Evolutionary conservation across 805 yeast species (phyloP).

Genomic region (Starmerella kuoi): DNA sequence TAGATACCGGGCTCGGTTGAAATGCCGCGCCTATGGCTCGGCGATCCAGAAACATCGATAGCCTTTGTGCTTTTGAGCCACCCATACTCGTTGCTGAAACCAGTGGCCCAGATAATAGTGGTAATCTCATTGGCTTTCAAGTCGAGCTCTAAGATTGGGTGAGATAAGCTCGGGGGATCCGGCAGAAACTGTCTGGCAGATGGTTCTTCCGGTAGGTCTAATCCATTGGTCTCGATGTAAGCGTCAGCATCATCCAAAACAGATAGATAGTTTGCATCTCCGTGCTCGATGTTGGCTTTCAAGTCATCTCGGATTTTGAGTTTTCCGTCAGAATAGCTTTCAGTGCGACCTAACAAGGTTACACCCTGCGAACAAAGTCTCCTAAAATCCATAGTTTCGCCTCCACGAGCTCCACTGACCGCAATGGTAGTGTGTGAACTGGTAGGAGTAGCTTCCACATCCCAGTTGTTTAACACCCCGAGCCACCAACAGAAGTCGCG

Average conservation of each 20-base stretch:
- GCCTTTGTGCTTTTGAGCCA: slow-evolving; percentile 13
- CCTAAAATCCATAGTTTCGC: slow-evolving; percentile 19
- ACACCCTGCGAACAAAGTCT: slow-evolving; percentile 12
- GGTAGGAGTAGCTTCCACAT: slow-evolving; percentile 11
- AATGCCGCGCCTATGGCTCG: slow-evolving; percentile 16
- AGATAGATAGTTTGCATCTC: slow-evolving; percentile 16
- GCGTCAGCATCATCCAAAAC: slow-evolving; percentile 17
- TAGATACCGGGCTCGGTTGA: slow-evolving; percentile 17
- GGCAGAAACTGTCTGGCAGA: slow-evolving; percentile 12
- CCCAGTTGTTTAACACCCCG: slow-evolving; percentile 20
- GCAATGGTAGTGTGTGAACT: slow-evolving; percentile 18
- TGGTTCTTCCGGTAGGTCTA: slow-evolving; percentile 16
- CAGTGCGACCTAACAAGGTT: slow-evolving; percentile 14
- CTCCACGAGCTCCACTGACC: slow-evolving; percentile 20
- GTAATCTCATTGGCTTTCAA: slow-evolving; percentile 7
- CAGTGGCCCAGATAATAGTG: slow-evolving; percentile 20
- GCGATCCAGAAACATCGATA: slow-evolving; percentile 3
- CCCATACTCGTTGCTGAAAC: slow-evolving; percentile 15
- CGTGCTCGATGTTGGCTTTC: slow-evolving; percentile 8
- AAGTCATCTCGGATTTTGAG: slow-evolving; percentile 11
- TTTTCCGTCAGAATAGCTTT: slow-evolving; percentile 6
- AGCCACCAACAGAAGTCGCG: slow-evolving; percentile 22
- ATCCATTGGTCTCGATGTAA: slow-evolving; percentile 10
- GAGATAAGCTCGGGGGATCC: slow-evolving; percentile 10
- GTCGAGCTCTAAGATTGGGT: slow-evolving; percentile 13